Evolutionary conservation across 1,284 basidiomycete species (phyloP).

Genomic region (Fomitiporia mediterranea): DNA sequence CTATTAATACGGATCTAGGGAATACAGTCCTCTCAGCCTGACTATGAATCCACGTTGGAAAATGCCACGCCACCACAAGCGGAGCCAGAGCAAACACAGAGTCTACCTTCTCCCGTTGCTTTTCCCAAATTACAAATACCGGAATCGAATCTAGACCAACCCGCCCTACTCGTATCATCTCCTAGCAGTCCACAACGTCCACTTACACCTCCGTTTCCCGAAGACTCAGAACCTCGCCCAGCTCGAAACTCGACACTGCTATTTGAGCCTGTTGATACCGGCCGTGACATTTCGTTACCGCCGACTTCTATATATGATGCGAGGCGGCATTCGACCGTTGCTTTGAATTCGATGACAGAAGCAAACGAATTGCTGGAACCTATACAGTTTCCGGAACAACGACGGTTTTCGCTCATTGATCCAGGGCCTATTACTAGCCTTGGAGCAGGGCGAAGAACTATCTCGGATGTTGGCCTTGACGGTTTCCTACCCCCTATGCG

Average conservation of each 20-base stretch:
- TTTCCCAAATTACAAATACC: background rate
- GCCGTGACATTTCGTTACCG: background rate
- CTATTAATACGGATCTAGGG: no score
- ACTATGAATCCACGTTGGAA: no score
- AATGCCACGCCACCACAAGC: no score
- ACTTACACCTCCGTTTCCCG: constrained; percentile 1
- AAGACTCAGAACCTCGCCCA: background rate
- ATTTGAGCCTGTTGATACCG: no score
- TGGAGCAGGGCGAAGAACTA: background rate
- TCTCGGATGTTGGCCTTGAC: background rate
- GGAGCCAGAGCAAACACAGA: no score
- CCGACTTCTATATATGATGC: background rate
- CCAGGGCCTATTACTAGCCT: background rate
- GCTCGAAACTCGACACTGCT: background rate
- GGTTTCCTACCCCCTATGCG: background rate
- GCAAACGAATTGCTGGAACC: background rate
- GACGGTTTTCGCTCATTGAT: constrained; percentile 13
- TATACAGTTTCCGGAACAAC: background rate
- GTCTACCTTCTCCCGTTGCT: no score
- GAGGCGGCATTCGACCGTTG: background rate
- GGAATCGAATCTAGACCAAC: background rate
- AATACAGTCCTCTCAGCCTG: no score
- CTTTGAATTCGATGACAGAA: background rate
- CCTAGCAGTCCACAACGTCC: background rate
- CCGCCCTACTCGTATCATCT: background rate